These are phyloP conservation scores for Wallacemonas sp. DNA, from an alignment of 208 protist genomes.

Conservation along the genomic window DNA sequence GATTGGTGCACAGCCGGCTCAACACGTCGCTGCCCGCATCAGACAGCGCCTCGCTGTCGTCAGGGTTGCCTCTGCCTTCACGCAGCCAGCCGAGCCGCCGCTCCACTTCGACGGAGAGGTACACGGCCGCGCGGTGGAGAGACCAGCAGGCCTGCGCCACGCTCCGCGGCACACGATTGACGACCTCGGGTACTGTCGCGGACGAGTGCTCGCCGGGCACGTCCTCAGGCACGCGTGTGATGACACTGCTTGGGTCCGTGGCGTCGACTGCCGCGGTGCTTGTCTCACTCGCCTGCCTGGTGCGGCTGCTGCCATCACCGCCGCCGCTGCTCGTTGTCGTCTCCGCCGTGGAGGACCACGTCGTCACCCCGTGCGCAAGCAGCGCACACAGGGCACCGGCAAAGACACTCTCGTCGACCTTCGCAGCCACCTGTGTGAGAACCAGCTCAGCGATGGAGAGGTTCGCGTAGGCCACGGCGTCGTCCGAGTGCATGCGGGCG, in stretches of 20 bases:
- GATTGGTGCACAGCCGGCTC: neutral
- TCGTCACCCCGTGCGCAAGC: slow-evolving; percentile 32
- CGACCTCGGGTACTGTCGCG: too few species aligned
- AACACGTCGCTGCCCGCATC: neutral
- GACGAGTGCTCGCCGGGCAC: too few species aligned
- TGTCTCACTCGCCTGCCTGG: neutral
- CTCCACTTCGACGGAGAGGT: neutral
- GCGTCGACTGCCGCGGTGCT: neutral
- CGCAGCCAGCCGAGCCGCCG: neutral
- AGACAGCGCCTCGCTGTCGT: too few species aligned
- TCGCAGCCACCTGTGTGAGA: slow-evolving; percentile 13
- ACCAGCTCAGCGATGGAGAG: slow-evolving; percentile 17
- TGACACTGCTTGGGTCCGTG: too few species aligned
- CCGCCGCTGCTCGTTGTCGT: neutral
- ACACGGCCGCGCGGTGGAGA: neutral
- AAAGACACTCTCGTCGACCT: slow-evolving; percentile 23
- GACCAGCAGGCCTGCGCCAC: neutral
- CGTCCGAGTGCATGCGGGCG: too few species aligned
- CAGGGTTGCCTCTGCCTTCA: neutral
- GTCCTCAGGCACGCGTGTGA: too few species aligned
- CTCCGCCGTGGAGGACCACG: neutral
- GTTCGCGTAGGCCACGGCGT: neutral
- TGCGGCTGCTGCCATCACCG: neutral
- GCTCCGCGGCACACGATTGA: too few species aligned
- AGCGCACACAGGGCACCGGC: slow-evolving; percentile 24